Evolutionary conservation across 768 basidiomycete species (phyloP), one percentile per base, ranked within the genome.

Genomic region (Russula ochroleuca): DNA sequence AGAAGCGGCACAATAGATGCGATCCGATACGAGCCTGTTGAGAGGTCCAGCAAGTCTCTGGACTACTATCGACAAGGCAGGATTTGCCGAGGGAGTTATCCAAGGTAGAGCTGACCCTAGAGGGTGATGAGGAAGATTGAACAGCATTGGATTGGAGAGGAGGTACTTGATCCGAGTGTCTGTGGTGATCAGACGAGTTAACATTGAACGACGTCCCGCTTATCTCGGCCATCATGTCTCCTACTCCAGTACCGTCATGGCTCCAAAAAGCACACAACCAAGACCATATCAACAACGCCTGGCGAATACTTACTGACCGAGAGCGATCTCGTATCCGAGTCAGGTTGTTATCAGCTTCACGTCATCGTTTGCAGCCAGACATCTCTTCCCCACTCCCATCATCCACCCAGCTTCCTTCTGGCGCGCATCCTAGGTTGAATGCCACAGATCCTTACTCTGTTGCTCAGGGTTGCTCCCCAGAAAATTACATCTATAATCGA

Each of bases 401-500:
- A n/a, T n/a, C 62, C 33, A 33, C 51, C 28, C 68, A 66, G 48
- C 31, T 64, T 15, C 67, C 69, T 23, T 63, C 71, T 28, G 51
- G 65, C 67, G 67, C 58, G 62, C 61, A 48, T 49, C 58, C 65
- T 11, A 68, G 69, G 21, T 48, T 63, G 23, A 74, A 76, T 7
- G 69, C 63, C 49, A 43, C 69, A 58, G 73, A 75, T 28, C 74
- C 87, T 67, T 92, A 90, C 71, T 83, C 87, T 15, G 75, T 85
- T 63, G 72, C 78, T 6, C 71, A 78, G n/a, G 87, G 83, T 21
- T 73, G 71, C 54, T 72, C 78, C 54, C 77, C 77, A 33, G 72
- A 71, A 31, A 82, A 88, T 69, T 53, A 69, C 23, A 68, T 68
- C 51, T 73, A 73, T 37, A 92, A 93, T 76, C 87, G 92, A 14